Evolutionary conservation across 2,329 filamentous ascomycete genomes (phyloP).

Genomic region (Trichophaea hybrida): DNA sequence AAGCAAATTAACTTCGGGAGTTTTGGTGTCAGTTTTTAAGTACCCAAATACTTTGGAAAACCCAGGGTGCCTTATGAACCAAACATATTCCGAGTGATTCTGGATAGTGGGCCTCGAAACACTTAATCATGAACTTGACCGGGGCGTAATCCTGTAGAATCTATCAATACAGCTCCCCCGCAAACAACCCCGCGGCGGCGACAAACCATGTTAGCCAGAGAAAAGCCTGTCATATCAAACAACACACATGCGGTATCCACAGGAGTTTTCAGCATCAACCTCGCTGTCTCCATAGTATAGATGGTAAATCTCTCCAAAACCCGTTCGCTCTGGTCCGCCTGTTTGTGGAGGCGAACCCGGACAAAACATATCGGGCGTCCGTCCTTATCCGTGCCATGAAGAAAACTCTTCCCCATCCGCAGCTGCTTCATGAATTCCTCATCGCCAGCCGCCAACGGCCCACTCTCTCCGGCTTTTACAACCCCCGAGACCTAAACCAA

Average conservation of each 20-base stretch:
- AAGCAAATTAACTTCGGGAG: neutral
- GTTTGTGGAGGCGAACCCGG: conserved; percentile 64
- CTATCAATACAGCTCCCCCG: conserved; percentile 1
- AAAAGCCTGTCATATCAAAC: conserved; percentile 93
- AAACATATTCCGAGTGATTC: conserved; percentile 80
- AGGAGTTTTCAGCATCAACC: conserved; percentile 62
- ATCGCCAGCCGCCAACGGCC: conserved; percentile 48
- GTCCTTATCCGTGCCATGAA: conserved; percentile 73
- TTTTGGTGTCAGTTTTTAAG: neutral
- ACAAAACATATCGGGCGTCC: conserved; percentile 80
- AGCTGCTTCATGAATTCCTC: conserved; percentile 68
- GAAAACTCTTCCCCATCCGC: conserved; percentile 79
- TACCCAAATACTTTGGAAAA: conserved; percentile 63
- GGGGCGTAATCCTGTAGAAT: conserved; percentile 64
- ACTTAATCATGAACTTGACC: conserved; percentile 99
- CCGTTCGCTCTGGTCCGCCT: conserved; percentile 67
- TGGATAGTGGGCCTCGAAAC: conserved; percentile 96
- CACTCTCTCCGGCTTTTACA: conserved; percentile 59
- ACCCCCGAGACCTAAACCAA: conserved; percentile 56
- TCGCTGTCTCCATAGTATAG: conserved; percentile 85
- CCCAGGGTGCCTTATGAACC: conserved; percentile 91
- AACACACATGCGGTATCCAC: conserved; percentile 90
- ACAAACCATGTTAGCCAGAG: conserved; percentile 78
- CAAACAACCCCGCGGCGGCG: neutral
- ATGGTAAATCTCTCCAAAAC: conserved; percentile 82